Evolutionary conservation across 2,329 filamentous ascomycete genomes (phyloP).

Genomic region (Cytospora mali): DNA sequence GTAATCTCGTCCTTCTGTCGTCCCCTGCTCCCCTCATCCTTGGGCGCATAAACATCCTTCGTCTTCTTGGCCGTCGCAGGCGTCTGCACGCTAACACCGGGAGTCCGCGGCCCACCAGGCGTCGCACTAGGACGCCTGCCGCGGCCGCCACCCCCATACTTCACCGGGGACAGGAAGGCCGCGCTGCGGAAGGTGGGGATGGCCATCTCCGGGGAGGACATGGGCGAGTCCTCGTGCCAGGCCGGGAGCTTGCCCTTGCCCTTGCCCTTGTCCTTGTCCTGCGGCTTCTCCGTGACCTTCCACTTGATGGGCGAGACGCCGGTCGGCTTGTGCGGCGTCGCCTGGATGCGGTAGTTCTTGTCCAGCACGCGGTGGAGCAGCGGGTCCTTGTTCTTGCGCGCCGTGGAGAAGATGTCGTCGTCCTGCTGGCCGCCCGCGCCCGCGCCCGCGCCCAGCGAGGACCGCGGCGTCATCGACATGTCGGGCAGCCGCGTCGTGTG

Average conservation of each 20-base stretch:
- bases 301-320: constrained; percentile 51
- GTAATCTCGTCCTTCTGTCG: constrained; percentile 53
- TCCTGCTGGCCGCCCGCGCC: constrained; percentile 25
- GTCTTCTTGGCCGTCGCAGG: constrained; percentile 59
- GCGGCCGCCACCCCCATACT: constrained; percentile 36
- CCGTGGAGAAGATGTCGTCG: constrained; percentile 31
- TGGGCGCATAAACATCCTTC: constrained; percentile 50
- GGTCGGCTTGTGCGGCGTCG: constrained; percentile 73
- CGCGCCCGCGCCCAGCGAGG: constrained; percentile 52
- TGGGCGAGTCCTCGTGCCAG: constrained; percentile 59
- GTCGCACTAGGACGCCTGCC: constrained; percentile 35
- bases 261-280: constrained; percentile 32
- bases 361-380: constrained; percentile 90
- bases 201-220: constrained; percentile 76
- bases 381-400: constrained; percentile 63
- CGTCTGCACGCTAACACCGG: constrained; percentile 84
- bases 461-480: constrained; percentile 65
- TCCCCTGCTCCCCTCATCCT: constrained; percentile 34
- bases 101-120: constrained; percentile 63
- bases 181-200: constrained; percentile 83
- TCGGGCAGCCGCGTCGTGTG: constrained; percentile 60
- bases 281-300: constrained; percentile 38
- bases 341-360: constrained; percentile 92
- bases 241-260: constrained; percentile 41
- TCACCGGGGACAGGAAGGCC: constrained; percentile 77